Conservation (phyloP, 768 basidiomycete genomes). For the Boletales sp. region DNA sequence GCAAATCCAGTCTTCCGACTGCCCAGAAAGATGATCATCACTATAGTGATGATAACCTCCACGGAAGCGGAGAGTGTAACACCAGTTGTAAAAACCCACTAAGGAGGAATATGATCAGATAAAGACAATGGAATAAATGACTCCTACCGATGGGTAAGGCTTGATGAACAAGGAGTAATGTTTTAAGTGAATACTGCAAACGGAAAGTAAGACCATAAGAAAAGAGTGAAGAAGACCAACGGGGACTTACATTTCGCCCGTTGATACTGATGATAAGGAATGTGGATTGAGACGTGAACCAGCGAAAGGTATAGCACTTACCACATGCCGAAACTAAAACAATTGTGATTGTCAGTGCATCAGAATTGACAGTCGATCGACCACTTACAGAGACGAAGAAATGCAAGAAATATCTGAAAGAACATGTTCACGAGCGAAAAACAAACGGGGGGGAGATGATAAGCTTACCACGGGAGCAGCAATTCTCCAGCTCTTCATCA, state of each 20-base stretch:
- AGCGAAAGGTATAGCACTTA: conserved; percentile 5
- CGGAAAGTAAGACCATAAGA: not conserved
- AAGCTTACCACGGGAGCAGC: conserved; percentile 27
- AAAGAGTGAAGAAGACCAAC: not conserved
- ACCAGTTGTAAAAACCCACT: conserved; percentile 32
- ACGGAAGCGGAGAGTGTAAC: conserved; percentile 33
- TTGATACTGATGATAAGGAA: conserved; percentile 22
- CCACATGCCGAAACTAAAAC: conserved; percentile 27
- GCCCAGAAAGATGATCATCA: conserved; percentile 31
- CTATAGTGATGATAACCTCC: conserved; percentile 29
- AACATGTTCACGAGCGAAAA: not conserved
- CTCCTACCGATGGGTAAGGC: conserved; percentile 27
- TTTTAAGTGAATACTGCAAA: conserved; percentile 22
- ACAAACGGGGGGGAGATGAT: not conserved
- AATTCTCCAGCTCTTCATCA: conserved; percentile 32
- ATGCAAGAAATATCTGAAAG: conserved; percentile 27
- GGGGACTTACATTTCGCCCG: conserved; percentile 28
- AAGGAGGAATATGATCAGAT: not conserved
- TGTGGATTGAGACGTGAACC: not conserved
- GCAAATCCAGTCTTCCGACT: conserved; percentile 31
- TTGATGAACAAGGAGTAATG: conserved; percentile 29
- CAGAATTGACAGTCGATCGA: not conserved
- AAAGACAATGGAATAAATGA: not conserved
- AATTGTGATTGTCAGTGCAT: not conserved
- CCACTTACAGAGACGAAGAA: conserved; percentile 31